Evolutionary conservation across 2,329 filamentous ascomycete species (phyloP), one percentile per base, ranked within the genome.

Genomic region (Alternaria atra): DNA sequence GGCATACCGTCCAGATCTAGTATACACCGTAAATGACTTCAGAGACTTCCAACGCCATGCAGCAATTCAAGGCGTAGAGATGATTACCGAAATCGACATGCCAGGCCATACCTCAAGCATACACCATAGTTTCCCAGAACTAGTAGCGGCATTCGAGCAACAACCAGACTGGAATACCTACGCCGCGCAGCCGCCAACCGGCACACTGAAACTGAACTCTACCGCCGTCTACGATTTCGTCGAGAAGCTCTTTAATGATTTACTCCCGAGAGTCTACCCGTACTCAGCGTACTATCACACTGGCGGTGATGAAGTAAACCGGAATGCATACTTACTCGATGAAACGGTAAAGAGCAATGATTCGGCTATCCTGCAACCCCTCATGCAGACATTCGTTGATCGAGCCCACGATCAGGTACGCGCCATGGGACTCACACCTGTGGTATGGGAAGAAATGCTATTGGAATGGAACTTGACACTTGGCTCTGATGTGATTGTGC

Each of bases 391-490:
- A 58, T 93, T 96, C 74, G 82, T 96, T 64, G 86, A 91, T 75
- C 84, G 85, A 66, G 89, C 89, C 70, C 91, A 94, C 76, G 83
- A 79, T 30, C 86, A 89, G 46, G 83, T 95, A 40, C 82, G 87
- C 46, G 80, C 84, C 43, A 83, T 85, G 6, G 90, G 90, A 5
- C 80, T 97, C 52, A 86, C 85, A 5, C 92, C 93, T 0, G 82
- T 97, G 23, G 91, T 94, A 1, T 97, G 93, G 93, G 92, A 97
- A 77, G 93, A 97, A 78, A 93, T 95, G 84, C 82, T 92, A 1
- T 82, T 91, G 9, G 84, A 89, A 25, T 97, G 92, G 90, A 91
- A 94, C 73, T 80, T 95, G 46, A 91, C 86, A 0, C 80, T 97
- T 6, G 88, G 88, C 2, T 77, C 84, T 13, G 89, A 93, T 70